Evolutionary conservation across 768 basidiomycete genomes (phyloP).

Genomic region (Trichaptum fuscoviolaceum): DNA sequence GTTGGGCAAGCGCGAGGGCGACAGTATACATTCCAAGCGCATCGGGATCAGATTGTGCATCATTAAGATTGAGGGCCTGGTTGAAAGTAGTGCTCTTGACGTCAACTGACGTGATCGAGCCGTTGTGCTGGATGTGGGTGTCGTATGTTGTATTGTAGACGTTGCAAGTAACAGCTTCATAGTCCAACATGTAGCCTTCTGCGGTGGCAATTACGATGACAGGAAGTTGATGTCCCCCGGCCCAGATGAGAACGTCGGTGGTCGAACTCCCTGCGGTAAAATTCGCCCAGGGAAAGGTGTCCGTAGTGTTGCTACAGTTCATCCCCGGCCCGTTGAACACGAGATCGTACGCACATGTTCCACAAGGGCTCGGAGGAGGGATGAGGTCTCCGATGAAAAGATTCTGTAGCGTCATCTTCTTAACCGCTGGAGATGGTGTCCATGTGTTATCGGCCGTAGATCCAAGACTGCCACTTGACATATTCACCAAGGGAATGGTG

Average conservation of each 20-base stretch:
- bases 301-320: neutral
- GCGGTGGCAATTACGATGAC: neutral
- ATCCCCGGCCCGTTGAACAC: neutral
- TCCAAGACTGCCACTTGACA: neutral
- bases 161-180: neutral
- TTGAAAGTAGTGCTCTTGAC: neutral
- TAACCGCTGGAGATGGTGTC: neutral
- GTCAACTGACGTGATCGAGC: neutral
- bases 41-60: neutral
- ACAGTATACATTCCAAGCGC: neutral
- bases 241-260: neutral
- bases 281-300: neutral
- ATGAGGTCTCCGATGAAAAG: neutral
- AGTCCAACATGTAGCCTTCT: neutral
- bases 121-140: neutral
- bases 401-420: neutral
- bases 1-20: neutral
- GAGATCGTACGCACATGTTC: neutral
- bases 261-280: neutral
- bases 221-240: neutral
- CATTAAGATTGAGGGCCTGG: neutral
- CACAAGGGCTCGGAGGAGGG: neutral
- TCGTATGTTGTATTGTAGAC: neutral
- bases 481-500: neutral
- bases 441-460: neutral